phyloP scores from a whole-genome alignment of 495 filamentous ascomycete genomes.

The Aspergillus biplanus region DNA sequence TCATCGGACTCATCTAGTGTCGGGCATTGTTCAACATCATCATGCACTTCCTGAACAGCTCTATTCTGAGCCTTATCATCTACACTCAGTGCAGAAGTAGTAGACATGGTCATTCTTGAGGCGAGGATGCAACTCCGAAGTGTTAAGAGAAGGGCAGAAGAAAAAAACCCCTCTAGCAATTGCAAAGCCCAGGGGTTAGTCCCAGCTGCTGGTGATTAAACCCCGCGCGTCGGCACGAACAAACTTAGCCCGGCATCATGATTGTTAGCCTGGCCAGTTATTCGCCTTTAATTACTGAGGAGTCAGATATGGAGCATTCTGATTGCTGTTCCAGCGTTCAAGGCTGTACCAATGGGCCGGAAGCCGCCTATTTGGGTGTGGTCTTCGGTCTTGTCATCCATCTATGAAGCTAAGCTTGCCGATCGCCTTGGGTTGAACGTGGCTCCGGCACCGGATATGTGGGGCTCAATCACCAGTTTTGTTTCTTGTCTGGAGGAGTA shows the following conservation, averaged over 20 bases:
- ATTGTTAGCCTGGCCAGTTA: background rate
- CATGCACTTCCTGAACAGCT: constrained; percentile 1
- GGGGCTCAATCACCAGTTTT: too few species aligned
- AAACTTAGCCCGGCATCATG: background rate
- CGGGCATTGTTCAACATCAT: background rate
- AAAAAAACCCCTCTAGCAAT: background rate
- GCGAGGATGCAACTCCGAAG: too few species aligned
- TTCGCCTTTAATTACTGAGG: background rate
- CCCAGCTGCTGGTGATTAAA: background rate
- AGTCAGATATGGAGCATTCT: background rate
- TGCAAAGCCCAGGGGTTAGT: background rate
- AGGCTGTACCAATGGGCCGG: background rate
- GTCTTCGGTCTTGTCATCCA: background rate
- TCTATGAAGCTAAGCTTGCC: background rate
- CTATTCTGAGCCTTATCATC: constrained; percentile 9
- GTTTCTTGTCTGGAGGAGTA: too few species aligned
- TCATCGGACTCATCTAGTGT: constrained; percentile 54
- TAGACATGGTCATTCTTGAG: constrained; percentile 2
- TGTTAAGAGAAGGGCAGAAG: background rate
- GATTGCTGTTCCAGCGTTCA: background rate
- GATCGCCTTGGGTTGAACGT: constrained; percentile 1
- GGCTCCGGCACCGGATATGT: background rate
- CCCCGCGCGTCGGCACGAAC: background rate
- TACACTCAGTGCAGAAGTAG: background rate
- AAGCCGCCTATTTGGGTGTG: background rate